phyloP scores from a whole-genome alignment of 2,329 filamentous ascomycete species.

The Fusarium euwallaceae region DNA sequence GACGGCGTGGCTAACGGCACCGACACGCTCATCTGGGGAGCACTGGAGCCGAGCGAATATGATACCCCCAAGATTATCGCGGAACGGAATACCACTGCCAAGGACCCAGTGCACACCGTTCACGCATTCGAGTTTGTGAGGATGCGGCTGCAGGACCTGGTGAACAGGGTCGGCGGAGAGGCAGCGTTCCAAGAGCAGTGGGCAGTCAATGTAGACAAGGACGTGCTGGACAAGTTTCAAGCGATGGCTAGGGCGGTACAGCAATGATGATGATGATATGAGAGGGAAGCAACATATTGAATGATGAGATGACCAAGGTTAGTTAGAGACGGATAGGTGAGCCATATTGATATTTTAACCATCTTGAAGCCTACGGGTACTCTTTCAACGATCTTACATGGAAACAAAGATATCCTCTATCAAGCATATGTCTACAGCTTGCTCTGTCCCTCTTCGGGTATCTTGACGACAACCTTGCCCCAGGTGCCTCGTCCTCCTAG shows the following conservation, averaged over 20 bases:
- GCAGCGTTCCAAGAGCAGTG: constrained; percentile 76
- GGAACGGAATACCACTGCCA: constrained; percentile 65
- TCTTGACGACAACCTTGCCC: constrained; percentile 94
- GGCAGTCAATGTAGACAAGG: constrained; percentile 80
- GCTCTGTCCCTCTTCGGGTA: constrained; percentile 75
- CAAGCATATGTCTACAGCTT: constrained; percentile 59
- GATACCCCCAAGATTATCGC: constrained; percentile 68
- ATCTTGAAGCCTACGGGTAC: neutral
- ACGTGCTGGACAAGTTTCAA: constrained; percentile 75
- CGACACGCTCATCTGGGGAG: constrained; percentile 65
- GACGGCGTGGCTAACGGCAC: constrained; percentile 67
- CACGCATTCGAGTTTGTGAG: constrained; percentile 74
- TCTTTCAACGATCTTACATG: neutral
- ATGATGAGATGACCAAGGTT: constrained; percentile 36
- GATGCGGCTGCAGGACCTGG: constrained; percentile 69
- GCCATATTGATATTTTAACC: constrained; percentile 3
- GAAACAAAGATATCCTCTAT: neutral
- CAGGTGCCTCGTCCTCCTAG: constrained; percentile 87
- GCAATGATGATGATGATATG: constrained; percentile 20
- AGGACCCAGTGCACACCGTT: constrained; percentile 77
- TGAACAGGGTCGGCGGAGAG: constrained; percentile 73
- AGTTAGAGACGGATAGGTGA: constrained; percentile 26
- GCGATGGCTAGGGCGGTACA: constrained; percentile 45
- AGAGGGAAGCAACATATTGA: constrained; percentile 19
- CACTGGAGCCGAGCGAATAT: constrained; percentile 61